Conservation (phyloP, 192 early-diverging fungal species). For the Globomyces pollinis-pini region DNA sequence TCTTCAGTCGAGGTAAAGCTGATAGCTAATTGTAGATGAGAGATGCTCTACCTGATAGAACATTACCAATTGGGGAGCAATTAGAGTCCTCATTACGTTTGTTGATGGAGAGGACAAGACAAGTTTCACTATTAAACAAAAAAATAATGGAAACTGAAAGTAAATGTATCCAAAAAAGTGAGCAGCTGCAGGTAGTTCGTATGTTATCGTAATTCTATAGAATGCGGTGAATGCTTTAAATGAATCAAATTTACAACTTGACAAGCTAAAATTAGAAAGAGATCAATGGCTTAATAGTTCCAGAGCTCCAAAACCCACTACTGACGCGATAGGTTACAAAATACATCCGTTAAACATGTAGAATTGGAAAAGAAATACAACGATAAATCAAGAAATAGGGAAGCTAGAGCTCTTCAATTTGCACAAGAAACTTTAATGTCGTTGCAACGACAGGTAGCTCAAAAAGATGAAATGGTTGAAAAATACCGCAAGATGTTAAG, state of each 20-base stretch:
- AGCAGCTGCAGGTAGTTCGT: neutral
- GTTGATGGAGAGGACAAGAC: conserved; percentile 30
- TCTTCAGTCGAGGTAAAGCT: conserved; percentile 25
- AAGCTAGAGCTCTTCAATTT: conserved; percentile 26
- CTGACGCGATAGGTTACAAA: too few species aligned
- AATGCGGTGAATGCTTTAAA: too few species aligned
- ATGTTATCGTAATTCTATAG: neutral
- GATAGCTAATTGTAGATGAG: too few species aligned
- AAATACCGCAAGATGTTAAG: conserved; percentile 38
- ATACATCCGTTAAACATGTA: too few species aligned
- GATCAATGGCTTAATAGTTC: too few species aligned
- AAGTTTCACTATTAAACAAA: conserved; percentile 10
- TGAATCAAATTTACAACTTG: too few species aligned
- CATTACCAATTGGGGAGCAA: conserved; percentile 42
- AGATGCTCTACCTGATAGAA: conserved; percentile 31
- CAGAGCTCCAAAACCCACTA: too few species aligned
- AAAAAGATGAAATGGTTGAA: conserved; percentile 33
- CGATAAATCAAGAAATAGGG: conserved; percentile 14
- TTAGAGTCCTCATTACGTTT: conserved; percentile 34
- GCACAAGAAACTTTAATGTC: conserved; percentile 36
- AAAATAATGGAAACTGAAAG: too few species aligned
- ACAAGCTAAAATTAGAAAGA: too few species aligned
- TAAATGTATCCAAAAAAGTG: neutral
- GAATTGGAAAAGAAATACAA: neutral
- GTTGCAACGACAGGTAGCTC: conserved; percentile 29